A percentile compares a stretch with the other conserved stretches of the same genome.
phyloP scores from a whole-genome alignment of 208 protist species.

The Leishmania gerbilli region DNA sequence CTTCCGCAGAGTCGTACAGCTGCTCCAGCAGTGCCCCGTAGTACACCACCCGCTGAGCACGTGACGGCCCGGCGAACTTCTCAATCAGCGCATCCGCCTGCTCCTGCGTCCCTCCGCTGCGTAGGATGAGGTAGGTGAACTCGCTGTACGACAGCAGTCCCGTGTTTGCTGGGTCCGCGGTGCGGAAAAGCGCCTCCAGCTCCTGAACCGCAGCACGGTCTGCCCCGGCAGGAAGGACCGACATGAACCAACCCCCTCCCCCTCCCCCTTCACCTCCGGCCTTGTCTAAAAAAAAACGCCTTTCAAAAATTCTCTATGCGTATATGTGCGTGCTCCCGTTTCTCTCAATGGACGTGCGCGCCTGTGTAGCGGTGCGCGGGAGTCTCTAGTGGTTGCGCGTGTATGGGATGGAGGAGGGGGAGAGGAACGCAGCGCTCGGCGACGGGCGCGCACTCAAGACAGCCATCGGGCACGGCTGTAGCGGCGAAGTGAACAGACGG shows the following conservation, averaged over 20 bases:
- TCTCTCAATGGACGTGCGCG: no score
- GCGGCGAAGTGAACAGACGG: neutral
- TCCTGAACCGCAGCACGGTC: conserved; percentile 22
- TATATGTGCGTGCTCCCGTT: conserved; percentile 16
- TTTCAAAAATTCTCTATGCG: conserved; percentile 11
- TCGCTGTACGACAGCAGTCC: conserved; percentile 37
- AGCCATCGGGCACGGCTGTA: neutral
- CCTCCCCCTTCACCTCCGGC: neutral
- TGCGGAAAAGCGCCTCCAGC: conserved; percentile 28
- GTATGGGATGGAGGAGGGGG: neutral
- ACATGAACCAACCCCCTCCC: neutral
- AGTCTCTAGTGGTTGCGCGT: neutral
- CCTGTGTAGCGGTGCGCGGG: neutral
- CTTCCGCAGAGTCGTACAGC: conserved; percentile 15
- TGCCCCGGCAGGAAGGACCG: neutral
- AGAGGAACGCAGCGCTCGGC: neutral
- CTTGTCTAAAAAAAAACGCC: neutral
- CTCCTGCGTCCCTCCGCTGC: conserved; percentile 31
- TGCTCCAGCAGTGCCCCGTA: conserved; percentile 31
- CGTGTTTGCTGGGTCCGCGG: conserved; percentile 18
- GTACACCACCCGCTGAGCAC: conserved; percentile 22
- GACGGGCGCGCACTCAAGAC: neutral
- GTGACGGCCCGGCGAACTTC: conserved; percentile 20
- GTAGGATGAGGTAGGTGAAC: conserved; percentile 34
- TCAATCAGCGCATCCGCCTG: conserved; percentile 41